These are phyloP conservation scores for Butyriboletus loyo DNA, from an alignment of 768 basidiomycete genomes.

Conservation along the genomic window DNA sequence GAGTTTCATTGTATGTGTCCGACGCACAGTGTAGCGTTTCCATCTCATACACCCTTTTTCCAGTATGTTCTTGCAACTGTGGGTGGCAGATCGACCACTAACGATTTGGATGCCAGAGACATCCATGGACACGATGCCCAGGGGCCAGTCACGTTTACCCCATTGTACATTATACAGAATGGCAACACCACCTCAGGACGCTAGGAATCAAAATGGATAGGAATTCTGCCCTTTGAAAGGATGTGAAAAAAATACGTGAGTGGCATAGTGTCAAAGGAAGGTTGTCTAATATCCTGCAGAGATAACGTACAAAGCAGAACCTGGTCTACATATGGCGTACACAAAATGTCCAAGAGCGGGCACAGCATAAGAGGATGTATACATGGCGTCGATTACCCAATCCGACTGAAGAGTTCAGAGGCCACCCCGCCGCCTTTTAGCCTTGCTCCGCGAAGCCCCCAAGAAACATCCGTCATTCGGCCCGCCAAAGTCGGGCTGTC, in stretches of 20 bases:
- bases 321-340: not conserved
- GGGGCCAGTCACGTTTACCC: too few species aligned
- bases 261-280: not conserved
- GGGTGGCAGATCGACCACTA: too few species aligned
- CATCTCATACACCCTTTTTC: too few species aligned
- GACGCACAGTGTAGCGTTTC: too few species aligned
- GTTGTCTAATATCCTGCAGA: not conserved
- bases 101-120: too few species aligned
- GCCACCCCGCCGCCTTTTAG: not conserved
- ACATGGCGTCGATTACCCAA: not conserved
- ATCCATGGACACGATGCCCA: too few species aligned
- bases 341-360: not conserved
- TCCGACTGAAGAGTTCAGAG: not conserved
- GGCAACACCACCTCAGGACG: too few species aligned
- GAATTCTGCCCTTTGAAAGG: not conserved
- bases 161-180: too few species aligned
- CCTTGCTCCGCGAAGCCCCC: not conserved
- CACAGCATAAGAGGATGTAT: not conserved
- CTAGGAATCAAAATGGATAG: not conserved
- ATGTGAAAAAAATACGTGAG: not conserved
- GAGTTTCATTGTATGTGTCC: too few species aligned
- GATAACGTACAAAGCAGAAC: not conserved
- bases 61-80: too few species aligned
- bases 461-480: not conserved
- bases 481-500: too few species aligned